phyloP scores from a whole-genome alignment of 371 early-diverging fungal genomes.

The Zancudomyces culisetae region DNA sequence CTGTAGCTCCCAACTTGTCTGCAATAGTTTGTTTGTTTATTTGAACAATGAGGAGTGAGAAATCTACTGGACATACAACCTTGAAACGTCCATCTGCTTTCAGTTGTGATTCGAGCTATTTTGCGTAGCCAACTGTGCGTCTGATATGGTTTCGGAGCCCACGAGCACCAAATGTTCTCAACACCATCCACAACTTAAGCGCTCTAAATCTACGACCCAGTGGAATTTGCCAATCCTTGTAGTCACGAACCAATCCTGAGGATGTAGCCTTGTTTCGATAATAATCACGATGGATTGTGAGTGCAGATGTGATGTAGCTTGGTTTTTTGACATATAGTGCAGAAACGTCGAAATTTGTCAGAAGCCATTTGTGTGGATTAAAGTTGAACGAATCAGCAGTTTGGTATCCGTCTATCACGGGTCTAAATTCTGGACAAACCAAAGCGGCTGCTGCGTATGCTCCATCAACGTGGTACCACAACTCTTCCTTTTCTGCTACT shows the following conservation, averaged over 20 bases:
- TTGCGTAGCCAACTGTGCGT: conserved; percentile 19
- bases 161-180: conserved; percentile 31
- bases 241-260: conserved; percentile 27
- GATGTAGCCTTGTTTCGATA: conserved; percentile 20
- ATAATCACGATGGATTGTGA: conserved; percentile 25
- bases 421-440: conserved; percentile 29
- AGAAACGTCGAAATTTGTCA: conserved; percentile 31
- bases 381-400: conserved; percentile 31
- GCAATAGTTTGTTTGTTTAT: conserved; percentile 11
- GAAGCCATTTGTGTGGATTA: conserved; percentile 40
- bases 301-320: conserved; percentile 11
- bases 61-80: conserved; percentile 19
- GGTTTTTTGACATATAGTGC: conserved; percentile 25
- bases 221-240: conserved; percentile 34
- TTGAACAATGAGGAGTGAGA: conserved; percentile 27
- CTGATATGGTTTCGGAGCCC: conserved; percentile 30
- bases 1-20: background rate
- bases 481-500: conserved; percentile 8
- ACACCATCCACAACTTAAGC: conserved; percentile 40
- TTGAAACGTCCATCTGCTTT: conserved; percentile 22
- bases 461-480: conserved; percentile 35
- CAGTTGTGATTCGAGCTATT: conserved; percentile 18
- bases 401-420: conserved; percentile 21
- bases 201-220: conserved; percentile 33
- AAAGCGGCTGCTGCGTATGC: conserved; percentile 38